Evolutionary conservation across 192 early-diverging fungal genomes (phyloP).

Genomic region (Backusella tarrabulga): DNA sequence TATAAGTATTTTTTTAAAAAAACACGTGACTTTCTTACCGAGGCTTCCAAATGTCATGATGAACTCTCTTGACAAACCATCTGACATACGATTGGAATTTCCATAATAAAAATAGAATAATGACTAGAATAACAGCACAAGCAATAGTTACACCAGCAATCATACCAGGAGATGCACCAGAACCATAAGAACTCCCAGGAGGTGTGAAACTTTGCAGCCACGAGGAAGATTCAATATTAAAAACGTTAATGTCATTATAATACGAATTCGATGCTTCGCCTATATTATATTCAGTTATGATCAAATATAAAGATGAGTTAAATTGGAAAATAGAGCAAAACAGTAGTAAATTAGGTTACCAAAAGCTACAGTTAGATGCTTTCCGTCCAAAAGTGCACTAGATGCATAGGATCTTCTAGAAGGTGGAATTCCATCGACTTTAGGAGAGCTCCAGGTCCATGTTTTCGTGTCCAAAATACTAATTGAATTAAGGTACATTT

Average conservation of each 20-base stretch:
- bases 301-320: not conserved
- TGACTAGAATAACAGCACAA: slow-evolving; percentile 19
- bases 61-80: slow-evolving; percentile 29
- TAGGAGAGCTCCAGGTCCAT: slow-evolving; percentile 30
- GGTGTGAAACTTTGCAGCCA: slow-evolving; percentile 22
- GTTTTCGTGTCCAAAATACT: slow-evolving; percentile 27
- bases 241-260: slow-evolving; percentile 36
- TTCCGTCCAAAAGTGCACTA: slow-evolving; percentile 18
- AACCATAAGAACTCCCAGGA: not conserved
- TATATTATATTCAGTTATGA: not conserved
- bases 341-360: slow-evolving; percentile 11
- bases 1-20: not conserved
- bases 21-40: slow-evolving; percentile 3
- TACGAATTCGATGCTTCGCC: slow-evolving; percentile 20
- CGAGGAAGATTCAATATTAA: slow-evolving; percentile 7
- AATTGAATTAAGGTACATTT: slow-evolving; percentile 13
- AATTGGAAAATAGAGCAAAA: not conserved
- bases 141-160: slow-evolving; percentile 36
- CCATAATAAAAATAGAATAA: slow-evolving; percentile 25
- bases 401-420: slow-evolving; percentile 22
- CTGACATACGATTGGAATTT: slow-evolving; percentile 23
- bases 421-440: slow-evolving; percentile 21
- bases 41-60: slow-evolving; percentile 35
- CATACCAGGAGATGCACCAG: slow-evolving; percentile 23
- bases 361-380: slow-evolving; percentile 27